These are phyloP conservation scores for Alternaria angustiovoidea DNA, from an alignment of 2,329 filamentous ascomycete species.

Conservation along the genomic window DNA sequence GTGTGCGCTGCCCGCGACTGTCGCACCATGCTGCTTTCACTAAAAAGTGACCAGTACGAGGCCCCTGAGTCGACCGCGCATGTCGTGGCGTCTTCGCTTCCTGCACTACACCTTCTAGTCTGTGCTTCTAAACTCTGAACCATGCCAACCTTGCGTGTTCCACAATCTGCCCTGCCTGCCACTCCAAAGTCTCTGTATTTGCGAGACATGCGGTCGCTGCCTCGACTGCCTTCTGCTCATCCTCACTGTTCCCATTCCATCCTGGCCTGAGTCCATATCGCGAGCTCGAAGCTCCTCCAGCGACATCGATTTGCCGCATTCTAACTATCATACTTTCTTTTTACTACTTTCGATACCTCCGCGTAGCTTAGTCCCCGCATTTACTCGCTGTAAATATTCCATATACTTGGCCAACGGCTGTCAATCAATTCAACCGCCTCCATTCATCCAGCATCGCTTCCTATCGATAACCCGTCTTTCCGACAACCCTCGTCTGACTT, in stretches of 20 bases:
- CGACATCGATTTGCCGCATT: slow-evolving; percentile 16
- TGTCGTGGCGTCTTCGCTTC: slow-evolving; percentile 36
- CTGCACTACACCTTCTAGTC: slow-evolving; percentile 30
- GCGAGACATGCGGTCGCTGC: slow-evolving; percentile 33
- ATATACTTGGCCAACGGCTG: slow-evolving; percentile 20
- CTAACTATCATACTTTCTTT: slow-evolving; percentile 29
- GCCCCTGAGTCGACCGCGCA: slow-evolving; percentile 34
- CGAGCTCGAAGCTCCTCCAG: slow-evolving; percentile 43
- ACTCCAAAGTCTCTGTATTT: slow-evolving; percentile 32
- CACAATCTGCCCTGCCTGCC: slow-evolving; percentile 36
- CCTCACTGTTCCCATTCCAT: slow-evolving; percentile 26
- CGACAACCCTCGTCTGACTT: slow-evolving; percentile 36
- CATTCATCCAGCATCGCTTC: neutral
- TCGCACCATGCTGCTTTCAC: slow-evolving; percentile 41
- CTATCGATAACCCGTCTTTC: slow-evolving; percentile 19
- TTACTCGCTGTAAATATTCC: slow-evolving; percentile 20
- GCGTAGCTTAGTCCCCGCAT: slow-evolving; percentile 23
- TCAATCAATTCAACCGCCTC: slow-evolving; percentile 7
- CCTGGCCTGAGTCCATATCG: slow-evolving; percentile 21
- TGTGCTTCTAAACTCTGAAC: slow-evolving; percentile 29
- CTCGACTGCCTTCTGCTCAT: slow-evolving; percentile 21
- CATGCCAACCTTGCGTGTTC: slow-evolving; percentile 33
- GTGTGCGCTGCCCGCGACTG: slow-evolving; percentile 40
- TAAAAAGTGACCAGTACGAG: slow-evolving; percentile 19
- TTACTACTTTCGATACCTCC: slow-evolving; percentile 22